Conservation (phyloP, 495 filamentous ascomycete genomes). For the Hypoxylon trugodes region DNA sequence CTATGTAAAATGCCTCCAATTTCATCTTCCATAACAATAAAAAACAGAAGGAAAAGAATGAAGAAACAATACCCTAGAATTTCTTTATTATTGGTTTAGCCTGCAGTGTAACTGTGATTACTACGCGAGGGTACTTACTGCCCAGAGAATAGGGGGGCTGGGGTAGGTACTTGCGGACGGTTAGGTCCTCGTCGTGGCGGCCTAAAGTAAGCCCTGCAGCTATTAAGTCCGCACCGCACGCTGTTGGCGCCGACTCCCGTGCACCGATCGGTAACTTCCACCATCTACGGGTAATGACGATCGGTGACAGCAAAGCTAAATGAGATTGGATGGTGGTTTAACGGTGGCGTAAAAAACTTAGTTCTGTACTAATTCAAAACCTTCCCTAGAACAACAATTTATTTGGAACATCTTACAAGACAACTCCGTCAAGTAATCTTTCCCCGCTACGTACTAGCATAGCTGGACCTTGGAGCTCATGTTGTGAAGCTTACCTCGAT, state of each 20-base stretch:
- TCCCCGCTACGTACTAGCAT: neutral
- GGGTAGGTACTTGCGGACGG: no score
- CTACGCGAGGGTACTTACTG: no score
- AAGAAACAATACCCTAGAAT: no score
- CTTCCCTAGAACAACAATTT: neutral
- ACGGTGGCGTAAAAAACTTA: neutral
- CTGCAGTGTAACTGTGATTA: no score
- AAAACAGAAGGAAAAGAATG: no score
- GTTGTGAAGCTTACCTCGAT: neutral
- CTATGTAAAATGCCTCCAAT: no score
- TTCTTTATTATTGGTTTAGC: no score
- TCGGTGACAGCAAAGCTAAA: constrained; percentile 23
- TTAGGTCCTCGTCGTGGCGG: neutral
- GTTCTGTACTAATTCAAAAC: neutral
- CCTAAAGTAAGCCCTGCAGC: neutral
- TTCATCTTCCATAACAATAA: no score
- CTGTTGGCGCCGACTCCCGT: no score
- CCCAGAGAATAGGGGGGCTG: no score
- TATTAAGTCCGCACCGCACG: neutral
- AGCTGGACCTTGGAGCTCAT: neutral
- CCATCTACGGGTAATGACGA: constrained; percentile 9
- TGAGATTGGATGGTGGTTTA: no score
- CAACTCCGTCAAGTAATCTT: neutral
- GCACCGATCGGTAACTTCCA: neutral
- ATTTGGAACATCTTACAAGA: neutral